Percentiles rank a stretch among this genome's conserved stretches.
Conservation (phyloP, 2,329 filamentous ascomycete genomes). For the Thielaviopsis ethacetica region DNA sequence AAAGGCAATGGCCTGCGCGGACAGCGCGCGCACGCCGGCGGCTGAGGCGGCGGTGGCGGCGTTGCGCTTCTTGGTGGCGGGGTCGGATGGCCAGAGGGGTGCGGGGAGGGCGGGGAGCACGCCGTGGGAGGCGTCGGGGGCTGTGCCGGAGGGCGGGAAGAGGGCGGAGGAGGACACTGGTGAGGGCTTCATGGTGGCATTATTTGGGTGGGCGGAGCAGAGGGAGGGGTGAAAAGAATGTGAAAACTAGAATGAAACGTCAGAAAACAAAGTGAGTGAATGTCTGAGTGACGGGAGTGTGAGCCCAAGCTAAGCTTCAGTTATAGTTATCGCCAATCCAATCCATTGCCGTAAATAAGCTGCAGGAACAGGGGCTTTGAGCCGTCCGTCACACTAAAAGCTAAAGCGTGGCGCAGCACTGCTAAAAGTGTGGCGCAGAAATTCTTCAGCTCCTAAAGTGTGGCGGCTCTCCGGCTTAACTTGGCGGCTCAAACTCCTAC, state of each 20-base stretch:
- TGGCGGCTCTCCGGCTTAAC: not conserved
- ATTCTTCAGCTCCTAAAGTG: not conserved
- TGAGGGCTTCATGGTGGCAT: not conserved
- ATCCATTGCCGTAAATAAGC: not conserved
- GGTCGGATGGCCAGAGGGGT: constrained; percentile 26
- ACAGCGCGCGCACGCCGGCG: constrained; percentile 68
- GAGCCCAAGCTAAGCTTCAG: not conserved
- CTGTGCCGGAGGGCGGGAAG: not conserved
- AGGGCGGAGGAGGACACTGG: not conserved
- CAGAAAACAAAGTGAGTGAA: not conserved
- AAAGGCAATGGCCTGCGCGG: constrained; percentile 69
- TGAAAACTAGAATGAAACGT: not conserved
- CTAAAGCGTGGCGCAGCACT: not conserved
- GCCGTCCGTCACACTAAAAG: not conserved
- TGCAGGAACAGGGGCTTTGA: not conserved
- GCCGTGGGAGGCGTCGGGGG: constrained; percentile 15
- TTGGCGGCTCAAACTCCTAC: no score
- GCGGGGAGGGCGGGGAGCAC: constrained; percentile 29
- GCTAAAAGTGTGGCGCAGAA: not conserved
- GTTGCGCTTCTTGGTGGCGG: constrained; percentile 26
- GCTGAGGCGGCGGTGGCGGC: constrained; percentile 62
- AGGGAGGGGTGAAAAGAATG: not conserved
- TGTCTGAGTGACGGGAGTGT: no score
- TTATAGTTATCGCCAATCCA: not conserved
- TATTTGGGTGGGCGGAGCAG: not conserved